phyloP scores from a whole-genome alignment of 108 stramenopile species.

The Cyclotella choctawhatcheeana region DNA sequence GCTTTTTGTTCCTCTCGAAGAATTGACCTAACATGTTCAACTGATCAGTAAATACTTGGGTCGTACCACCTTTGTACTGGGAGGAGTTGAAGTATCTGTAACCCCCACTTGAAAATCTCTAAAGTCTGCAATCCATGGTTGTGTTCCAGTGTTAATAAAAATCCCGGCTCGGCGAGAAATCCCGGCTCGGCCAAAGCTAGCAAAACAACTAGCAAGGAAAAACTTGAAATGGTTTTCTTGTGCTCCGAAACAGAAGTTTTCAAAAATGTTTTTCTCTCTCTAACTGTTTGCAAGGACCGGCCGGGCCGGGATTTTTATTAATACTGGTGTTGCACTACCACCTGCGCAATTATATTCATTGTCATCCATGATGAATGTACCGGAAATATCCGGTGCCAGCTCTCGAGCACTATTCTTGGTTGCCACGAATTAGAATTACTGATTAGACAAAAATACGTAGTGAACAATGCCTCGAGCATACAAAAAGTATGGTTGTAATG shows the following conservation, averaged over 20 bases:
- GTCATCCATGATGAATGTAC: conserved; percentile 6
- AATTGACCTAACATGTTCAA: conserved; percentile 1
- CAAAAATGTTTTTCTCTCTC: too few species aligned
- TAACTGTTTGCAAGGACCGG: too few species aligned
- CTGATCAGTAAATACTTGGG: conserved; percentile 6
- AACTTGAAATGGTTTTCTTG: too few species aligned
- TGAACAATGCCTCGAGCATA: background rate
- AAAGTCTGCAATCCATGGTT: conserved; percentile 6
- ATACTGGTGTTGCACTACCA: too few species aligned
- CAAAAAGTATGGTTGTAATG: background rate
- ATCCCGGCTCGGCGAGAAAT: too few species aligned
- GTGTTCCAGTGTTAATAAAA: too few species aligned
- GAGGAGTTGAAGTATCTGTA: conserved; percentile 5
- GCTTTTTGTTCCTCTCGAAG: background rate
- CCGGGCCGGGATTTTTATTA: too few species aligned
- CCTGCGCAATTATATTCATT: background rate
- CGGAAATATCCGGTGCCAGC: conserved; percentile 4
- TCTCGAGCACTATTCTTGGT: conserved; percentile 1
- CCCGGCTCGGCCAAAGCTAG: too few species aligned
- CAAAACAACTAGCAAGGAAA: too few species aligned
- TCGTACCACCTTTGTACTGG: background rate
- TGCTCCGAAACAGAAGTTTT: too few species aligned
- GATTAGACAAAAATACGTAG: background rate
- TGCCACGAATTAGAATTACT: conserved; percentile 8
- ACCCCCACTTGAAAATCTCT: conserved; percentile 6